phyloP scores from a whole-genome alignment of 139 green algal genomes.

The Zygnema circumcarinatum region DNA sequence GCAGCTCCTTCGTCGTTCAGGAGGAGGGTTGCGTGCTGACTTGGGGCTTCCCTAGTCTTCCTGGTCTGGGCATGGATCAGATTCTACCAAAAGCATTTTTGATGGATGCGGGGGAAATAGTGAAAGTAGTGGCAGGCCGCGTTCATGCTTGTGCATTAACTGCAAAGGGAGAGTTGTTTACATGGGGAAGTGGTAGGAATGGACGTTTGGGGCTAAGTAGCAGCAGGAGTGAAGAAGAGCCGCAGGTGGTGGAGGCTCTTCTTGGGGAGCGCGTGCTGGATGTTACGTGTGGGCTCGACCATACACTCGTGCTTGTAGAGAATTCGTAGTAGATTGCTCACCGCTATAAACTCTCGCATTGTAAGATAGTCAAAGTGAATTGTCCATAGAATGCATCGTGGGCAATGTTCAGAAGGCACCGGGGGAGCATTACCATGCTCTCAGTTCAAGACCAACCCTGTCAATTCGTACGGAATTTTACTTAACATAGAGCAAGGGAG shows the following conservation, averaged over 20 bases:
- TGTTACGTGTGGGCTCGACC: conserved; percentile 26
- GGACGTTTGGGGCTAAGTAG: conserved; percentile 23
- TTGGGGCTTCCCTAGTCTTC: not conserved
- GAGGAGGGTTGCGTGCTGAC: not conserved
- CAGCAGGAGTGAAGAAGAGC: conserved; percentile 5
- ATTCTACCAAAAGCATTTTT: conserved; percentile 11
- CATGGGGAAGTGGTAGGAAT: conserved; percentile 38
- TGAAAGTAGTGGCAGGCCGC: conserved; percentile 77
- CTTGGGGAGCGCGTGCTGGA: conserved; percentile 16
- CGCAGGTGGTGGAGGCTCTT: conserved; percentile 8
- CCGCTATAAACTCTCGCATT: too few species aligned
- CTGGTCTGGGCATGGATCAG: conserved; percentile 18
- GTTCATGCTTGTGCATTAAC: conserved; percentile 87
- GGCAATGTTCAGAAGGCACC: too few species aligned
- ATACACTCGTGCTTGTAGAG: conserved; percentile 36
- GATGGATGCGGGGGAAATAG: conserved; percentile 6
- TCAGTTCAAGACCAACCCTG: too few species aligned
- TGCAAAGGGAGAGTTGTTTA: conserved; percentile 63
- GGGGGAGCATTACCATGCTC: too few species aligned
- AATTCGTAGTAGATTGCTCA: too few species aligned
- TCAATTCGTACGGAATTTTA: too few species aligned
- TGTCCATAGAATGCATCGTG: too few species aligned
- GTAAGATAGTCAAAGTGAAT: too few species aligned
- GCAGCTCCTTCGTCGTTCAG: conserved; percentile 26
- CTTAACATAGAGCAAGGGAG: too few species aligned